Evolutionary conservation across 192 early-diverging fungal genomes (phyloP).

Genomic region (Glomus cerebriforme): DNA sequence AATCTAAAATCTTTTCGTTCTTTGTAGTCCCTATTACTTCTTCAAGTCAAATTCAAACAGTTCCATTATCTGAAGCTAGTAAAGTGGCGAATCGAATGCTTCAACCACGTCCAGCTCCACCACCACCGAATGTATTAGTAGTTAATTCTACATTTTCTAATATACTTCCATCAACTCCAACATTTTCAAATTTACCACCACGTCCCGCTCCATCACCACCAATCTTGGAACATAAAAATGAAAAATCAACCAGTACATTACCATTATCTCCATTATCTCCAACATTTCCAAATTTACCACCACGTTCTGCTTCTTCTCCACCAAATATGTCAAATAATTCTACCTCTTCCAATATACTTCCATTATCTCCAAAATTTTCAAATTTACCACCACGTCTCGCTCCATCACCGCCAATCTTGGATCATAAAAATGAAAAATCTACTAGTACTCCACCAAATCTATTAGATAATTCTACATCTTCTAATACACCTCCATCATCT

Average conservation of each 20-base stretch:
- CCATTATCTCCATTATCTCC: too few relatives aligned
- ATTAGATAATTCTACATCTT: too few relatives aligned
- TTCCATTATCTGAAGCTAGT: conserved; percentile 56
- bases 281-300: too few relatives aligned
- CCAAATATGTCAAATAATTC: background rate
- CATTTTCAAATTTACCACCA: background rate
- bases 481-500: background rate
- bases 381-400: background rate
- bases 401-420: background rate
- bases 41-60: conserved; percentile 58
- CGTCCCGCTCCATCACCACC: too few relatives aligned
- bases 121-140: background rate
- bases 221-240: too few relatives aligned
- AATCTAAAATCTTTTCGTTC: background rate
- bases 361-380: too few relatives aligned
- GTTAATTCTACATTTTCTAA: too few relatives aligned
- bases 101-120: background rate
- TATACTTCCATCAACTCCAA: background rate
- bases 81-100: conserved; percentile 31
- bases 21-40: conserved; percentile 55
- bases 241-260: too few relatives aligned
- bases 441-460: background rate
- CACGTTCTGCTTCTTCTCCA: too few relatives aligned
- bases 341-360: too few relatives aligned
- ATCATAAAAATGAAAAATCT: too few relatives aligned